A percentile compares a stretch with the other conserved stretches of the same genome.
phyloP scores from a whole-genome alignment of 1,139 yeast species.

The Yamadazyma oceani region DNA sequence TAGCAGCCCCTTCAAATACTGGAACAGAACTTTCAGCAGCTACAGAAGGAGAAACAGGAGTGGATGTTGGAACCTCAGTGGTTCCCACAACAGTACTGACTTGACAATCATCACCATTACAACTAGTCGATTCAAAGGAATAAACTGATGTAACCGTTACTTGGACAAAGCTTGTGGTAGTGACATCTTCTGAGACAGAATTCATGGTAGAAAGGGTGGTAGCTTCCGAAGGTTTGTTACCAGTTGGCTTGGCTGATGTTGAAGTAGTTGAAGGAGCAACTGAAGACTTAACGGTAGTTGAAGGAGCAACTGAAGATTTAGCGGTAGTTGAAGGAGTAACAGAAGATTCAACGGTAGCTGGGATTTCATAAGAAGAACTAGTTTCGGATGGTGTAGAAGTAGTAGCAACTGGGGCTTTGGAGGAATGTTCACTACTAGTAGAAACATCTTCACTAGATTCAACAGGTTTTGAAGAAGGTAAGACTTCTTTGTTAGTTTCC shows the following conservation, averaged over 20 bases:
- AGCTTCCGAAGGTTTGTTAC: not conserved
- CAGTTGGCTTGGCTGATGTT: not conserved
- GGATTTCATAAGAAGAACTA: slow-evolving; percentile 1
- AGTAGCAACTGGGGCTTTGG: slow-evolving; percentile 6
- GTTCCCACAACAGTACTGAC: slow-evolving; percentile 8
- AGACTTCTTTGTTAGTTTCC: slow-evolving; percentile 1
- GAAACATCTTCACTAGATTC: slow-evolving; percentile 1
- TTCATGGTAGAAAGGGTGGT: slow-evolving; percentile 1
- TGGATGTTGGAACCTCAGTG: slow-evolving; percentile 2
- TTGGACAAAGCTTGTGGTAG: slow-evolving; percentile 6
- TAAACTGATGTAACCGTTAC: slow-evolving; percentile 12
- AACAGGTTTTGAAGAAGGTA: not conserved
- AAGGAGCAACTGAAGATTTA: slow-evolving; percentile 4
- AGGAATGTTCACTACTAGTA: not conserved
- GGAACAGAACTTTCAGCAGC: slow-evolving; percentile 3
- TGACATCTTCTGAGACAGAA: not conserved
- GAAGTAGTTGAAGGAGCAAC: slow-evolving; percentile 1
- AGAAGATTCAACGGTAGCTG: no score
- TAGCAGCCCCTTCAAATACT: slow-evolving; percentile 14
- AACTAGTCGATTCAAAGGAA: slow-evolving; percentile 8
- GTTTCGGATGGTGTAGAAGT: slow-evolving; percentile 4
- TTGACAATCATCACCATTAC: slow-evolving; percentile 9
- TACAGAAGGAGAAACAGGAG: slow-evolving; percentile 3
- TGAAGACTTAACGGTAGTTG: slow-evolving; percentile 3
- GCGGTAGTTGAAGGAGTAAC: slow-evolving; percentile 7